Evolutionary conservation across 108 stramenopile genomes (phyloP).

Genomic region (Discostella stelligeroides): DNA sequence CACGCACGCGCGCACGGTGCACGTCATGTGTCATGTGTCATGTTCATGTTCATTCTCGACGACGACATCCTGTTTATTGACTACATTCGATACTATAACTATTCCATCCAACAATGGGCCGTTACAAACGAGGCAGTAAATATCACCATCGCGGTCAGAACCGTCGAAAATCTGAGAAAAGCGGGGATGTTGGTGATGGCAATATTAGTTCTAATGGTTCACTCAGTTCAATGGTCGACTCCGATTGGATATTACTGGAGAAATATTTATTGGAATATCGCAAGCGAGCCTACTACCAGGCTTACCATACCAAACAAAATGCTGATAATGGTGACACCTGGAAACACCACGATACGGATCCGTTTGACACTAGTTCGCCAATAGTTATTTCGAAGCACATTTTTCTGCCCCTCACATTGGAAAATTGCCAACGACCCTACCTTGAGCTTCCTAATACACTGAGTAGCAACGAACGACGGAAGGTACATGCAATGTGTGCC

Average conservation of each 20-base stretch:
- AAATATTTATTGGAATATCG: constrained; percentile 42
- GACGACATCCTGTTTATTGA: too few species aligned
- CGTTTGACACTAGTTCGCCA: not conserved
- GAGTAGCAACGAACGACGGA: constrained; percentile 57
- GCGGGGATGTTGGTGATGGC: not conserved
- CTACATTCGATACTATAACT: too few species aligned
- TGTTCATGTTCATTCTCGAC: too few species aligned
- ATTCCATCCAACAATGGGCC: not conserved
- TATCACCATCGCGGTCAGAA: not conserved
- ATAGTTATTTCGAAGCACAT: constrained; percentile 45
- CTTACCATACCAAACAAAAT: not conserved
- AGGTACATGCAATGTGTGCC: constrained; percentile 66
- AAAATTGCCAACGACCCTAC: constrained; percentile 53
- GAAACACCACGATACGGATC: not conserved
- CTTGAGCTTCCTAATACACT: constrained; percentile 64
- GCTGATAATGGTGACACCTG: too few species aligned
- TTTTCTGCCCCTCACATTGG: constrained; percentile 51
- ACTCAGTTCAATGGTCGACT: constrained; percentile 3
- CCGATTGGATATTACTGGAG: constrained; percentile 35
- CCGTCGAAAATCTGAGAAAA: not conserved
- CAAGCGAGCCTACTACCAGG: constrained; percentile 29
- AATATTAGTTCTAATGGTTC: not conserved
- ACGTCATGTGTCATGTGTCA: too few species aligned
- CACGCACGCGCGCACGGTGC: too few species aligned
- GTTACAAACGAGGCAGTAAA: constrained; percentile 4